Conservation (phyloP, 2,329 filamentous ascomycete species). For the Aspergillus ruber region DNA sequence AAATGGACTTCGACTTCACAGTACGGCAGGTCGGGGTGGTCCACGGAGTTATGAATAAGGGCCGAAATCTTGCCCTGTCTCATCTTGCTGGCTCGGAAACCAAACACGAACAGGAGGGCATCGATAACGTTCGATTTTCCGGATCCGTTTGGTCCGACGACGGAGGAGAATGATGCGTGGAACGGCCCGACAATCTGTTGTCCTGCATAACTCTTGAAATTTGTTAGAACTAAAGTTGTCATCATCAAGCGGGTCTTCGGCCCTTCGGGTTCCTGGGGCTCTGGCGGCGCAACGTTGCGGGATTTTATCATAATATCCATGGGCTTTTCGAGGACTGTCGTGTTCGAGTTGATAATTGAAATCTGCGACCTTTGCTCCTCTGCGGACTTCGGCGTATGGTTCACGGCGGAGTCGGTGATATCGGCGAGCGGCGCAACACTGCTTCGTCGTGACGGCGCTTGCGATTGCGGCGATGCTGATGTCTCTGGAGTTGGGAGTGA, state of each 20-base stretch:
- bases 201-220: conserved; percentile 99
- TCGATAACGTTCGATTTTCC: conserved; percentile 99
- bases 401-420: conserved; percentile 62
- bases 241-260: conserved; percentile 88
- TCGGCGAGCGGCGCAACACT: conserved; percentile 61
- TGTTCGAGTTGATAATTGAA: conserved; percentile 64
- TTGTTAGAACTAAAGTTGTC: conserved; percentile 82
- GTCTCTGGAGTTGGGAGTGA: conserved; percentile 44
- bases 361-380: conserved; percentile 45
- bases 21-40: conserved; percentile 74
- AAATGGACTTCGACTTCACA: conserved; percentile 98
- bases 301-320: conserved; percentile 93
- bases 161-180: conserved; percentile 93
- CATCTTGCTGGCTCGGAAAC: conserved; percentile 98
- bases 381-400: conserved; percentile 46
- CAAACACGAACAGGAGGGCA: conserved; percentile 96
- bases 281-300: conserved; percentile 59
- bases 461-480: conserved; percentile 49
- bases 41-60: conserved; percentile 92
- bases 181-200: conserved; percentile 94
- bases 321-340: conserved; percentile 74
- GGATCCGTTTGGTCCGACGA: conserved; percentile 95
- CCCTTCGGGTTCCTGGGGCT: conserved; percentile 64
- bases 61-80: conserved; percentile 97
- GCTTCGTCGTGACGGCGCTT: conserved; percentile 31